Conservation (phyloP, 768 basidiomycete genomes). For the Lyophyllum shimeji region DNA sequence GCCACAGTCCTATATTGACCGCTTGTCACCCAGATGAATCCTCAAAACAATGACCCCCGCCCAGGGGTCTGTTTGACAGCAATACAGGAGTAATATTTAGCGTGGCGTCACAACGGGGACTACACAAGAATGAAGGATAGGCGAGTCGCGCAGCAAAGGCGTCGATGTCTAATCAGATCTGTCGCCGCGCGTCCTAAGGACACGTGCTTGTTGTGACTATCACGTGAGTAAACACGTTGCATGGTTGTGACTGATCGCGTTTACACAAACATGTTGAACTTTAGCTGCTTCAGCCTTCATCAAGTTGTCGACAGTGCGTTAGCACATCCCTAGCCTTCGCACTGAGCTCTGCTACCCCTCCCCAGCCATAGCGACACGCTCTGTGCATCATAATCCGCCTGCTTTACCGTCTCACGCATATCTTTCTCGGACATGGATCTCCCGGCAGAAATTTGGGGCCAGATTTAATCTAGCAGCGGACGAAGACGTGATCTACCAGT, state of each 20-base stretch:
- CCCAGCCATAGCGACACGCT: not conserved
- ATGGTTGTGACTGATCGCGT: constrained; percentile 1
- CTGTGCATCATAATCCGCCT: not conserved
- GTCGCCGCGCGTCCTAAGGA: not conserved
- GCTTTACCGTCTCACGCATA: not conserved
- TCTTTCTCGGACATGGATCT: constrained; percentile 34
- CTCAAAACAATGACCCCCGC: too few relatives aligned
- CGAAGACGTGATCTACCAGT: constrained; percentile 66
- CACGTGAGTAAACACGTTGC: constrained; percentile 5
- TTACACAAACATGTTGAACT: not conserved
- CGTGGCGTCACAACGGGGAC: too few relatives aligned
- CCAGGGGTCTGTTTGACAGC: too few relatives aligned
- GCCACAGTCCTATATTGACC: too few relatives aligned
- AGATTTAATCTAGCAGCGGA: constrained; percentile 71
- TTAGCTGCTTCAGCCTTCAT: not conserved
- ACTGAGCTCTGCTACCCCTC: too few relatives aligned
- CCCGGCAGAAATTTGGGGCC: constrained; percentile 68
- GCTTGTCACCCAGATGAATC: too few relatives aligned
- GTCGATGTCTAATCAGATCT: too few relatives aligned
- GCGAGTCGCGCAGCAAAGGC: too few relatives aligned
- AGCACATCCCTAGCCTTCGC: too few relatives aligned
- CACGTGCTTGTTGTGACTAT: not conserved
- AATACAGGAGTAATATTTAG: too few relatives aligned
- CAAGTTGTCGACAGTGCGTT: not conserved
- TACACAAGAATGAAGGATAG: constrained; percentile 23